Evolutionary conservation across 2,329 filamentous ascomycete genomes (phyloP).

Genomic region (Trichoderma sp.): DNA sequence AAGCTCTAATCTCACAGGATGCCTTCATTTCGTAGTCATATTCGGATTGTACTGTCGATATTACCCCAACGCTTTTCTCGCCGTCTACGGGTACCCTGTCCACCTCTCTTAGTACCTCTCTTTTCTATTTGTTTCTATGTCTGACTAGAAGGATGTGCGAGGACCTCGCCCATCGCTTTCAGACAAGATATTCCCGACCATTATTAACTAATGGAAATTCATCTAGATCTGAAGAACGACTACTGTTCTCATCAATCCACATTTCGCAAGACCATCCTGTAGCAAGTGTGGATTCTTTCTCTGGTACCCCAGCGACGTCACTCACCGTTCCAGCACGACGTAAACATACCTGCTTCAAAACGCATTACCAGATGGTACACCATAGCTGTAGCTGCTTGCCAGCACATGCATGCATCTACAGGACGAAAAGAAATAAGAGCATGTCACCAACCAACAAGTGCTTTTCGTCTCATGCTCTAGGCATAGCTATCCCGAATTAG

Average conservation of each 20-base stretch:
- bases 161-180: neutral
- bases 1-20: neutral
- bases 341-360: neutral
- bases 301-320: rapidly evolving
- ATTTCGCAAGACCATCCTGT: too few species aligned
- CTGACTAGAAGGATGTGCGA: neutral
- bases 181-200: neutral
- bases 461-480: too few species aligned
- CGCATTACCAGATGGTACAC: neutral
- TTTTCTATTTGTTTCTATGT: neutral
- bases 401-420: too few species aligned
- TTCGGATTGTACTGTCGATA: neutral
- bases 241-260: too few species aligned
- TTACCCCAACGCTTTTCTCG: neutral
- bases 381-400: neutral
- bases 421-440: too few species aligned
- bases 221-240: too few species aligned
- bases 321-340: neutral
- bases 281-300: neutral
- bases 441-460: too few species aligned
- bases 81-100: neutral
- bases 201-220: neutral
- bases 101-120: neutral
- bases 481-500: too few species aligned
- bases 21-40: neutral